Base-by-base conservation (phyloP, 1,139 yeast genomes). In the Nakaseomyces delphensis region DNA sequence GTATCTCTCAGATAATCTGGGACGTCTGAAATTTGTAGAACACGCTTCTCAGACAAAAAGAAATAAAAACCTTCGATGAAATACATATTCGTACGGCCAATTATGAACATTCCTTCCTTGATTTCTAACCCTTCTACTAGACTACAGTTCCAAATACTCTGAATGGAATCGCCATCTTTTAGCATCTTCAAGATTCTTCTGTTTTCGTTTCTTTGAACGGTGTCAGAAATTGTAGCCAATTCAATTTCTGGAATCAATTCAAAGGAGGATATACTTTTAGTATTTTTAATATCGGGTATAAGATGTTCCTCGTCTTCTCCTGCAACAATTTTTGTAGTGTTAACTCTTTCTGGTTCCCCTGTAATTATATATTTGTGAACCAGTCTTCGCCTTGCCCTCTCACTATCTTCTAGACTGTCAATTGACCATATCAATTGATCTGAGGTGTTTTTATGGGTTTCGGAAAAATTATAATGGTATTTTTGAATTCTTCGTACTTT, bases 71-170 rank as follows among this genome's bases (percentile, higher is more conserved):
- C 77, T 45, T 77, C 83, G 45, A 83, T 75, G 51, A 84, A 64
- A 55, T 84, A 85, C 11, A 83, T 52, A 54, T 81, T 78, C 7
- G 67, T 66, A 3, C 70, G 63, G 0, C 95, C 94, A 24, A 81
- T 58, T 18, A 85, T 80, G 63, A 85, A 65, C 39, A 85, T 69
- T 27, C 91, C 83, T 55, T 84, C 94, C 18, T 72, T 66, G 1
- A 87, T 77, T 18, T 79, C 83, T 18, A 85, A 64, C 0, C 95
- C 95, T 45, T 79, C 66, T 19, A 85, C 74, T 42, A 79, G 78
- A 46, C 87, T 76, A 2, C 83, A 76, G 58, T 85, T 85, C 79
- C 85, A 79, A n/a, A 85, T 63, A 8, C 76, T 75, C 11, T 67
- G 69, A 21, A 85, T 82, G 42, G 71, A 73, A 56, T 85, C 96